Base-by-base conservation (phyloP, 306 rosid species). In the Begonia loranthoides region DNA sequence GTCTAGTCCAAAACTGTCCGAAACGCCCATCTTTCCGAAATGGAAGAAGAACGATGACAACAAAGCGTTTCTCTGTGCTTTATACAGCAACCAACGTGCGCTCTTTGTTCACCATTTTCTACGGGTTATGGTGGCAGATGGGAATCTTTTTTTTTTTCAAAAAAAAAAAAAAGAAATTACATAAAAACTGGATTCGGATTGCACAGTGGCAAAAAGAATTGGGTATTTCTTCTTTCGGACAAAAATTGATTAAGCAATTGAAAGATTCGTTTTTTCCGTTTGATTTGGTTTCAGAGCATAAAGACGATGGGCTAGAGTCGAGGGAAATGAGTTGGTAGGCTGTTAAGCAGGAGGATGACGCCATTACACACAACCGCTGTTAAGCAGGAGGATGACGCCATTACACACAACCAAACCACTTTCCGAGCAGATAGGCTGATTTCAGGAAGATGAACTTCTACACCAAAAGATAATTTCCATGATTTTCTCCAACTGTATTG, bases 301-400 rank as follows among this genome's bases (percentile, higher is more conserved):
- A 77, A 73, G 86, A 56, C 51, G 70, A 66, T 82, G 83, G 71
- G 70, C 74, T 65, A 52, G 22, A 9, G 38, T 55, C 52, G 34
- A n/a, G 58, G 75, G 60, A 46, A 67, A 69, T 34, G 79, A 66
- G 85, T 70, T 62, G 85, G 85, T 81, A 76, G 75, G 51, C 49
- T 58, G 55, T 46, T 49, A 54, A 43, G 47, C 59, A 74, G 70
- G 72, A 67, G 70, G 70, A 41, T 54, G 64, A 57, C 64, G 61
- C 49, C 58, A 56, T 71, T 77, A 73, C 66, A 63, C 73, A 76
- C 15, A 43, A 66, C 78, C 9, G 51, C 49, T 58, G 55, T 46
- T 49, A 54, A 43, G 47, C 59, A 74, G 70, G 72, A 67, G 70
- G 70, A 41, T 54, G 64, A 57, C 64, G 61, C 49, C 58, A 56